Evolutionary conservation across 1,139 yeast species (phyloP).

Genomic region (Debaryomyces coudertii): DNA sequence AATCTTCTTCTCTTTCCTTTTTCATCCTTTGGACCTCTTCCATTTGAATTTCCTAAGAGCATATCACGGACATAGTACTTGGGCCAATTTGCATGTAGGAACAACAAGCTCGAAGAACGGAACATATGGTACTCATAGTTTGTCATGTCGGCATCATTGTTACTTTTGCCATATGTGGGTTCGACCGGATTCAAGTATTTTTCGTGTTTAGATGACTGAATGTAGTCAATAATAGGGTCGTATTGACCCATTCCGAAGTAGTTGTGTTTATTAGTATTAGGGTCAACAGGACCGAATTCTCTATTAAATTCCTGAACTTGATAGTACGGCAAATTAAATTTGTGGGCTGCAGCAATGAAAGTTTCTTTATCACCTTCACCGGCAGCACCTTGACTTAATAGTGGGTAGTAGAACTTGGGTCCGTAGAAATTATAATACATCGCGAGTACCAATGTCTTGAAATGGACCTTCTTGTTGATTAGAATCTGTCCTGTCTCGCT

Average conservation of each 20-base stretch:
- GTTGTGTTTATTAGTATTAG: conserved; percentile 26
- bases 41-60: conserved; percentile 28
- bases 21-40: conserved; percentile 31
- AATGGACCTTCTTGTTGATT: conserved; percentile 53
- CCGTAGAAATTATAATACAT: conserved; percentile 61
- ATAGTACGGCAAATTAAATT: conserved; percentile 50
- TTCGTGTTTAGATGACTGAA: conserved; percentile 23
- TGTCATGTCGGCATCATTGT: conserved; percentile 22
- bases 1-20: conserved; percentile 29
- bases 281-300: conserved; percentile 37
- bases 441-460: conserved; percentile 52
- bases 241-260: conserved; percentile 44
- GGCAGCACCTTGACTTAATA: conserved; percentile 60
- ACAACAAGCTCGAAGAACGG: conserved; percentile 32
- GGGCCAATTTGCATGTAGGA: conserved; percentile 47
- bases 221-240: conserved; percentile 39
- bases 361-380: conserved; percentile 71
- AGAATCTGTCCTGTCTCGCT: conserved; percentile 64
- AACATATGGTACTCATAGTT: conserved; percentile 37
- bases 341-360: conserved; percentile 61
- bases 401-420: conserved; percentile 54
- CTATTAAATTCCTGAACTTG: conserved; percentile 51
- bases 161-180: conserved; percentile 27
- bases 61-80: conserved; percentile 30
- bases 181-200: conserved; percentile 20